phyloP scores from a whole-genome alignment of 495 filamentous ascomycete genomes.

The Acidiella bohemica region DNA sequence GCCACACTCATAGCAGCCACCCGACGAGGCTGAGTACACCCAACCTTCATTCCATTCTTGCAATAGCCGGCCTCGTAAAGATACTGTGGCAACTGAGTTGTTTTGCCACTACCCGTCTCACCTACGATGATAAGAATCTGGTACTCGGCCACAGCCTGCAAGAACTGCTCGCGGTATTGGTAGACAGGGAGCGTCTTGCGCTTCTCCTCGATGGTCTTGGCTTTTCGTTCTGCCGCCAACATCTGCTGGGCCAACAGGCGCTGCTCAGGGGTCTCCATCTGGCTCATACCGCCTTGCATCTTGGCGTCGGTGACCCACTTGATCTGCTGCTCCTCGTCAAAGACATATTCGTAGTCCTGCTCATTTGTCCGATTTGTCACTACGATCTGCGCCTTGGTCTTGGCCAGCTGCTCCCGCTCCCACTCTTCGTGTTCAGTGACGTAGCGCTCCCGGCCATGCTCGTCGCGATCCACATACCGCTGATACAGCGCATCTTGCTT shows the following conservation, averaged over 20 bases:
- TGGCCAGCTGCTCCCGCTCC: slow-evolving; percentile 81
- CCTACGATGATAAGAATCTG: slow-evolving; percentile 30
- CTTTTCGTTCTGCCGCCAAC: slow-evolving; percentile 75
- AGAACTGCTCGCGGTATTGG: slow-evolving; percentile 42
- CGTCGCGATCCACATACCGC: slow-evolving; percentile 79
- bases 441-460: slow-evolving; percentile 76
- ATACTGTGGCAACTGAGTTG: slow-evolving; percentile 32
- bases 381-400: slow-evolving; percentile 77
- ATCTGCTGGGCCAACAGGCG: slow-evolving; percentile 62
- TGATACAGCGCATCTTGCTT: slow-evolving; percentile 85
- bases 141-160: slow-evolving; percentile 27
- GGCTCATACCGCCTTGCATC: slow-evolving; percentile 47
- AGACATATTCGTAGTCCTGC: slow-evolving; percentile 86
- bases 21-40: slow-evolving; percentile 80
- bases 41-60: slow-evolving; percentile 46
- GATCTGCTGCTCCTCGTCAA: slow-evolving; percentile 80
- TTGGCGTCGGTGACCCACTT: slow-evolving; percentile 69
- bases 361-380: slow-evolving; percentile 62
- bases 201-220: slow-evolving; percentile 74
- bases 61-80: slow-evolving; percentile 31
- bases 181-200: slow-evolving; percentile 86
- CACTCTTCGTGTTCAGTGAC: slow-evolving; percentile 93
- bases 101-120: slow-evolving; percentile 32
- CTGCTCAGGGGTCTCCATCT: slow-evolving; percentile 65
- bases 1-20: slow-evolving; percentile 96